phyloP scores from a whole-genome alignment of 2,329 filamentous ascomycete genomes.

The Clathrospora elynae region DNA sequence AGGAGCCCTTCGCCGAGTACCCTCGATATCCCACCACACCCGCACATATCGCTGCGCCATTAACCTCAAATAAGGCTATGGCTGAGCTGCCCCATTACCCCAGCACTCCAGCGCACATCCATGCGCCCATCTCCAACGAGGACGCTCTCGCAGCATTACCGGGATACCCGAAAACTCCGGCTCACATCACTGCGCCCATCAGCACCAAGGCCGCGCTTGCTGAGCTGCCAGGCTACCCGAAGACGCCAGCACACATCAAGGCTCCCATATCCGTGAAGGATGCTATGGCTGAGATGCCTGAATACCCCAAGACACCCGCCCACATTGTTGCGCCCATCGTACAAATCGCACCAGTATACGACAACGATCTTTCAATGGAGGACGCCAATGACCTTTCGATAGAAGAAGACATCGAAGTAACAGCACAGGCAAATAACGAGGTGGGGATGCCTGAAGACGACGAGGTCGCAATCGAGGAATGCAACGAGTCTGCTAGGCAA shows the following conservation, averaged over 20 bases:
- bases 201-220: constrained; percentile 21
- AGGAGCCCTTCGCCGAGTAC: constrained; percentile 32
- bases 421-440: not conserved
- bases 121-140: constrained; percentile 22
- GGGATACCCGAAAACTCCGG: constrained; percentile 33
- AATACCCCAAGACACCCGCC: constrained; percentile 11
- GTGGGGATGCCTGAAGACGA: not conserved
- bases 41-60: constrained; percentile 21
- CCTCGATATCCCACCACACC: constrained; percentile 19
- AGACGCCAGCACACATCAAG: constrained; percentile 26
- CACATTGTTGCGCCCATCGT: constrained; percentile 12
- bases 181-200: constrained; percentile 28
- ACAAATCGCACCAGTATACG: too few relatives aligned
- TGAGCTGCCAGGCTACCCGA: constrained; percentile 30
- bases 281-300: constrained; percentile 16
- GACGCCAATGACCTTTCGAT: too few relatives aligned
- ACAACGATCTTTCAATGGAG: too few relatives aligned
- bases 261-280: constrained; percentile 10
- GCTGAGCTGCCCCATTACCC: constrained; percentile 29
- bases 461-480: constrained; percentile 1
- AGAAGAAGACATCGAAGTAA: not conserved
- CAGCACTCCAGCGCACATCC: constrained; percentile 31
- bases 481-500: constrained; percentile 9
- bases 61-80: constrained; percentile 24
- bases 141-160: constrained; percentile 26